These are phyloP conservation scores for Polygonum maritimum DNA, from an alignment of 148 eudicot genomes.

Conservation along the genomic window DNA sequence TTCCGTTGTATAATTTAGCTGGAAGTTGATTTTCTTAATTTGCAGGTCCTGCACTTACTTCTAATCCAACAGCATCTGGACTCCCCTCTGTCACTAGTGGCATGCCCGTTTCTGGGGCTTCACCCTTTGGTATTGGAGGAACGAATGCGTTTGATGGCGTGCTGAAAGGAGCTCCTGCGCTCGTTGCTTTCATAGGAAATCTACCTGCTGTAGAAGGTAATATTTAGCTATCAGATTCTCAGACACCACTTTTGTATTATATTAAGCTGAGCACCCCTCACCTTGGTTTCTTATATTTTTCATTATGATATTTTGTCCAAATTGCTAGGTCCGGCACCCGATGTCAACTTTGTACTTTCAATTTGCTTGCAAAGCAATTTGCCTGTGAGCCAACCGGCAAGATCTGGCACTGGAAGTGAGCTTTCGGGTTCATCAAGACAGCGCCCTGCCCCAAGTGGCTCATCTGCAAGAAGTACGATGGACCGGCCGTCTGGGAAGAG, in stretches of 20 bases:
- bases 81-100: conserved; percentile 28
- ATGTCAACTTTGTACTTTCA: conserved; percentile 82
- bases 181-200: conserved; percentile 58
- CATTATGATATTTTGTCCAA: neutral
- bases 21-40: neutral
- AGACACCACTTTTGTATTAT: neutral
- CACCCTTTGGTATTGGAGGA: conserved; percentile 21
- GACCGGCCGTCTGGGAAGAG: conserved; percentile 61
- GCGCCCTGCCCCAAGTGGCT: conserved; percentile 39
- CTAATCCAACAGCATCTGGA: conserved; percentile 36
- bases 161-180: conserved; percentile 58
- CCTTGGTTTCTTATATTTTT: neutral
- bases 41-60: conserved; percentile 25
- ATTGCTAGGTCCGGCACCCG: conserved; percentile 79
- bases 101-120: conserved; percentile 17
- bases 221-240: neutral
- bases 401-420: conserved; percentile 49
- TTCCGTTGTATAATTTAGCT: neutral
- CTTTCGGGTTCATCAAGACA: conserved; percentile 59
- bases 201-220: conserved; percentile 86
- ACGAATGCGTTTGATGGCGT: conserved; percentile 48
- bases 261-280: neutral
- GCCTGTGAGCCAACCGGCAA: conserved; percentile 32
- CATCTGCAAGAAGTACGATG: conserved; percentile 43
- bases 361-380: conserved; percentile 85